Evolutionary conservation across 805 yeast genomes (phyloP).

Genomic region (Monosporozyma unispora): DNA sequence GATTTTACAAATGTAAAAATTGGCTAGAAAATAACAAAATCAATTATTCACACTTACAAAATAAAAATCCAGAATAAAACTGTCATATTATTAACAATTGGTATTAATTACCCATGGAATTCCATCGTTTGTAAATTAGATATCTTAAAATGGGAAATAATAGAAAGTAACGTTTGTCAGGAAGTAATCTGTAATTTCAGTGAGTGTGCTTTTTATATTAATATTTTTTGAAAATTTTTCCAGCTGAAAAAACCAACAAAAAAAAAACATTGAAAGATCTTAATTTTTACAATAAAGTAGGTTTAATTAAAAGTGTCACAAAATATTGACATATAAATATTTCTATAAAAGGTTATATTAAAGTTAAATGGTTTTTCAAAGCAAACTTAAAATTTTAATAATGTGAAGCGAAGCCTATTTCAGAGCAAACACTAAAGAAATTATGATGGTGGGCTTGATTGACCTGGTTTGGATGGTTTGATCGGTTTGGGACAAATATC

Average conservation of each 20-base stretch:
- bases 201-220: background rate
- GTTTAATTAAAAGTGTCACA: background rate
- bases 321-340: too few relatives aligned
- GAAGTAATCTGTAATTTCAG: background rate
- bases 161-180: background rate
- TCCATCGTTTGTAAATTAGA: constrained; percentile 9
- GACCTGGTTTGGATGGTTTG: background rate
- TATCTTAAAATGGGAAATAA: background rate
- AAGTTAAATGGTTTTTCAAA: too few relatives aligned
- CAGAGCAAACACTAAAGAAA: too few relatives aligned
- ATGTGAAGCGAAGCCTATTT: too few relatives aligned
- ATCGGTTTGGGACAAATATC: constrained; percentile 10
- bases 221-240: background rate
- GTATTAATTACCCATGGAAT: constrained; percentile 1
- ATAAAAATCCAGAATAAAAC: background rate
- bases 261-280: background rate
- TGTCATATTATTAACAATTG: background rate
- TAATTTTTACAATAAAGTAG: background rate
- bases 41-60: background rate
- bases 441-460: background rate
- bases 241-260: too few relatives aligned
- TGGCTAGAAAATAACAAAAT: background rate
- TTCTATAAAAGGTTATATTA: too few relatives aligned
- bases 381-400: too few relatives aligned
- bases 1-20: background rate